phyloP scores from a whole-genome alignment of 1,139 yeast genomes.

The Yamadazyma spencermartinsiae region DNA sequence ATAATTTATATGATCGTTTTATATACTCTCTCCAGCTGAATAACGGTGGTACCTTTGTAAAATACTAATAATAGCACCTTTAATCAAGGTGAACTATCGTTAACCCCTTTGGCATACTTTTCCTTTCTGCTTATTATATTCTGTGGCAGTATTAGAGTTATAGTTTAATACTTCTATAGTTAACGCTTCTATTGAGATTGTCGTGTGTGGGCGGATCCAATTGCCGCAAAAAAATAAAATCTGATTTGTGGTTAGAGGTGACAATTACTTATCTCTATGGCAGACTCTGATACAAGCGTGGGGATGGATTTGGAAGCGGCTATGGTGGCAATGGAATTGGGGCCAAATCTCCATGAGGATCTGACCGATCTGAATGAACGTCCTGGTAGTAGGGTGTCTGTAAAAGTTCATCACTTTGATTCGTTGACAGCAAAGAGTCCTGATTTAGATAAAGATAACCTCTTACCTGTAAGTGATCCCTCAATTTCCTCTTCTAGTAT shows the following conservation, averaged over 20 bases:
- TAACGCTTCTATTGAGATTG: neutral
- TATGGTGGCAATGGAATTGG: neutral
- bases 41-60: no score
- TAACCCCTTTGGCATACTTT: no score
- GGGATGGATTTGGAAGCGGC: neutral
- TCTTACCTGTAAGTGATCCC: neutral
- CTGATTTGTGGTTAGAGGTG: neutral
- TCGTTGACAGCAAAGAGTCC: neutral
- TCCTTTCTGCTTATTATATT: no score
- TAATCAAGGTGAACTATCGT: no score
- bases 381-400: constrained; percentile 3
- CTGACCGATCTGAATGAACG: no score
- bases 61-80: no score
- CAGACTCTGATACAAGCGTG: neutral
- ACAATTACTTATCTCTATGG: no score
- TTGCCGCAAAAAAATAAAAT: constrained; percentile 1
- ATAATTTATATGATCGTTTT: no score
- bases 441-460: neutral
- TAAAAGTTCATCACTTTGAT: constrained; percentile 2
- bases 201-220: neutral
- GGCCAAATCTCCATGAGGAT: neutral
- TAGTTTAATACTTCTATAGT: no score
- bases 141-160: constrained; percentile 1
- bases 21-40: no score
- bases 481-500: neutral